Evolutionary conservation across 2,329 filamentous ascomycete genomes (phyloP), one percentile per base, ranked within the genome.

Genomic region (Colletotrichum camelliae): DNA sequence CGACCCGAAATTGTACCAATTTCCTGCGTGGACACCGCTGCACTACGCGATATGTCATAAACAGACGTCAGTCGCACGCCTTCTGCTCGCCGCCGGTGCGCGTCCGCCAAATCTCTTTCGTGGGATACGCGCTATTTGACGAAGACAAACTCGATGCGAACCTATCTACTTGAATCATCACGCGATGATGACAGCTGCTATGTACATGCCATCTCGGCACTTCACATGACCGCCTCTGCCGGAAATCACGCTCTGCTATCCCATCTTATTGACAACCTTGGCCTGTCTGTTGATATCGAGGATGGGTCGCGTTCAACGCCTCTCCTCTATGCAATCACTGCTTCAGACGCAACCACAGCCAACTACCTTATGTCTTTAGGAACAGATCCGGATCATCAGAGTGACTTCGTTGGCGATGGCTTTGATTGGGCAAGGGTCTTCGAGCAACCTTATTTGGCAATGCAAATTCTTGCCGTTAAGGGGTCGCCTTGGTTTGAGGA

Each of bases 161-260:
- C 39, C 7, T 2, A 43, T 3, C 5, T 4, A 21, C 43, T 52
- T 13, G 43, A 52, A 7, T 1, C 2, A 52, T 52, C 43, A 52
- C 43, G 2, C n/a, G 43, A 52, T 52, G 43, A 52, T 1, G 1
- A 52, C 21, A 0, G 10, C 1, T 52, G 0, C 43, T 2, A 21
- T 52, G 1, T 21, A 21, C 43, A 21, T 0, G 0, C 43, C n/a
- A 52, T 2, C 43, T 52, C 43, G 6, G 43, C 43, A 52, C 43
- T 52, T 52, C 43, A 52, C 2, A 2, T 21, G 4, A n/a, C 43
- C n/a, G 43, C 43, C 1, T 21, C 21, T 21, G n/a, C 1, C 6
- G 43, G 43, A 52, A 13, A 52, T 52, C n/a, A 21, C n/a, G 1
- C n/a, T 52, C 2, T 52, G 43, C 18, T 52, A 21, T 13, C 43